phyloP scores from a whole-genome alignment of 768 basidiomycete species.

The Leucocoprinus sp. region DNA sequence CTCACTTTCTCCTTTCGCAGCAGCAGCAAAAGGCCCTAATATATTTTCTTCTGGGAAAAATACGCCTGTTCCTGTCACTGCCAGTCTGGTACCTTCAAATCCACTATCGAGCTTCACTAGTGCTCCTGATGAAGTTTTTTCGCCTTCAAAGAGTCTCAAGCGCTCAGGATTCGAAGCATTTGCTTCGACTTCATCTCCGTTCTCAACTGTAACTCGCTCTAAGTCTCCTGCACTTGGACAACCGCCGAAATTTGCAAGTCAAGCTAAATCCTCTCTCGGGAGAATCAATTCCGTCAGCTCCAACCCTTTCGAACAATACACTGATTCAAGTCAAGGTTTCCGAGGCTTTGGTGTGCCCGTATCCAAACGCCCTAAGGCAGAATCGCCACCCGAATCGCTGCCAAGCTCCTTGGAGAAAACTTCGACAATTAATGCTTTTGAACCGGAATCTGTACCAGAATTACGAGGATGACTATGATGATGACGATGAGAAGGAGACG shows the following conservation, averaged over 20 bases:
- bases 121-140: slow-evolving; percentile 5
- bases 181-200: slow-evolving; percentile 23
- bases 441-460: slow-evolving; percentile 26
- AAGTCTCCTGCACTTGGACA: slow-evolving; percentile 47
- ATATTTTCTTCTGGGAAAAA: slow-evolving; percentile 36
- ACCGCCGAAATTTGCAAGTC: slow-evolving; percentile 28
- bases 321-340: slow-evolving; percentile 42
- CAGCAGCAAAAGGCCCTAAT: slow-evolving; percentile 63
- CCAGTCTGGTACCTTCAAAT: slow-evolving; percentile 14
- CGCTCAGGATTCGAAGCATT: slow-evolving; percentile 29
- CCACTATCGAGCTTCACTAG: slow-evolving; percentile 7
- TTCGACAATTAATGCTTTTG: slow-evolving; percentile 12
- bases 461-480: slow-evolving; percentile 40
- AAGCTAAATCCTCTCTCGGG: slow-evolving; percentile 51
- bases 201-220: slow-evolving; percentile 27
- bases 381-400: slow-evolving; percentile 37
- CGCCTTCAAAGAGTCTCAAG: slow-evolving; percentile 20
- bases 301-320: slow-evolving; percentile 58
- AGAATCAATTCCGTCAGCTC: slow-evolving; percentile 31
- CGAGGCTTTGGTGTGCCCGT: slow-evolving; percentile 45
- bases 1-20: slow-evolving; percentile 66
- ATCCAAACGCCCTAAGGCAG: slow-evolving; percentile 48
- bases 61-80: slow-evolving; percentile 14
- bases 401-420: slow-evolving; percentile 35
- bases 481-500: slow-evolving; percentile 29